phyloP scores from a whole-genome alignment of 1,139 yeast species.

The Yamadazyma sp. region DNA sequence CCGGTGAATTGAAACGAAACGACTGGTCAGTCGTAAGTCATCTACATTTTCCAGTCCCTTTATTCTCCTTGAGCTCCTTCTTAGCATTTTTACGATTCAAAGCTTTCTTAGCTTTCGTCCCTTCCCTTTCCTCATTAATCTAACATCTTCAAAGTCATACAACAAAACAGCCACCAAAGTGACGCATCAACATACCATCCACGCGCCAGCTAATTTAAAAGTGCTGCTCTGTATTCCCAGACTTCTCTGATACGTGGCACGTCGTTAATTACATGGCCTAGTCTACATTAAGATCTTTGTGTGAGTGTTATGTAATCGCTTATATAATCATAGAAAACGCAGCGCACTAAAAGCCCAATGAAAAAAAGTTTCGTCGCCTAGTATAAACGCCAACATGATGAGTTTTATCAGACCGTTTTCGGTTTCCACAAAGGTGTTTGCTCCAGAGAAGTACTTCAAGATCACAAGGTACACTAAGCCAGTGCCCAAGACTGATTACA shows the following conservation, averaged over 20 bases:
- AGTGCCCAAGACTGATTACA: constrained; percentile 34
- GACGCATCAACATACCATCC: too few species aligned
- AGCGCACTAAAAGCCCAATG: constrained; percentile 1
- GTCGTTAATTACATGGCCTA: too few species aligned
- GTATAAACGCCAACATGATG: constrained; percentile 4
- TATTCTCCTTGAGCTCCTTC: not conserved
- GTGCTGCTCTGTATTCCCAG: too few species aligned
- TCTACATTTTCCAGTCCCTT: too few species aligned
- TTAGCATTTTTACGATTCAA: too few species aligned
- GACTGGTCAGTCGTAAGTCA: too few species aligned
- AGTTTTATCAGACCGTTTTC: constrained; percentile 9
- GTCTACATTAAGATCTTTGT: too few species aligned
- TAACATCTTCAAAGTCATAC: too few species aligned
- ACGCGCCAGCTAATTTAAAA: too few species aligned
- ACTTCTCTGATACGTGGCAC: too few species aligned
- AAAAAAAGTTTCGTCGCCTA: constrained; percentile 3
- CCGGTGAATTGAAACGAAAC: too few species aligned
- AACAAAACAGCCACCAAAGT: too few species aligned
- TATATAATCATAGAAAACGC: not conserved
- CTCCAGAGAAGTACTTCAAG: constrained; percentile 34
- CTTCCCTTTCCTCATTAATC: not conserved
- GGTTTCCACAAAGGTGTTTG: constrained; percentile 9
- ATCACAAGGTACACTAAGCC: constrained; percentile 41
- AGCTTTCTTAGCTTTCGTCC: not conserved
- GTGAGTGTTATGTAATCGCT: not conserved